phyloP scores from a whole-genome alignment of 2,329 filamentous ascomycete genomes.

The Tolypocladium paradoxum region DNA sequence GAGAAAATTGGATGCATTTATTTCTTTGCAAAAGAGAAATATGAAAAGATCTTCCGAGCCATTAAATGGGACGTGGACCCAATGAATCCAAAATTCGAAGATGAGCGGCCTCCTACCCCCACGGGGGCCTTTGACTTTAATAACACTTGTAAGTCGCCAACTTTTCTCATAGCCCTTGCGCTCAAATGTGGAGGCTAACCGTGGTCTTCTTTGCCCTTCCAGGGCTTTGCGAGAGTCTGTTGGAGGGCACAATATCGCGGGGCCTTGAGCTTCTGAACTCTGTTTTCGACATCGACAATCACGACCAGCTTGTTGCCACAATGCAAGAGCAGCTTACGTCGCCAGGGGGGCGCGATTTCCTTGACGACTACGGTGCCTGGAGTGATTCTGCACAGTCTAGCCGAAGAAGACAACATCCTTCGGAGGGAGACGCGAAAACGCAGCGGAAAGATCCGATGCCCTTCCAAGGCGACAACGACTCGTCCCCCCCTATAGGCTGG shows the following conservation, averaged over 20 bases:
- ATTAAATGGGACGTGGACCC: background rate
- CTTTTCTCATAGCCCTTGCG: background rate
- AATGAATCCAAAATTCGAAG: background rate
- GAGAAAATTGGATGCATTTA: background rate
- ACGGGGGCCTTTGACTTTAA: background rate
- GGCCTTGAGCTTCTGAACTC: background rate
- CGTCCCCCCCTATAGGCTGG: background rate
- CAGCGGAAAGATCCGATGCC: background rate
- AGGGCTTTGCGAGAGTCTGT: background rate
- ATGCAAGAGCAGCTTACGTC: background rate
- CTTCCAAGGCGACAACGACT: background rate
- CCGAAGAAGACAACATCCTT: too few species aligned
- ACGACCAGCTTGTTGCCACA: background rate
- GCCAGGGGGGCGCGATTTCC: background rate
- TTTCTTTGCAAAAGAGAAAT: background rate
- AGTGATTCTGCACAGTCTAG: too few species aligned
- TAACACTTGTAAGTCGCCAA: background rate
- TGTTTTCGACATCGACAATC: background rate
- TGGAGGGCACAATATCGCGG: background rate
- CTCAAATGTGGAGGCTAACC: background rate
- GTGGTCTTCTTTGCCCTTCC: background rate
- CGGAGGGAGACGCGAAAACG: background rate
- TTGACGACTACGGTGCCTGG: background rate
- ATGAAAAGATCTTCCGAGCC: background rate
- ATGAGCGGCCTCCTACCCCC: background rate